A percentile compares a stretch with the other conserved stretches of the same genome.
Conservation (phyloP, 345 rosid genomes). For the Raphanus sativus region DNA sequence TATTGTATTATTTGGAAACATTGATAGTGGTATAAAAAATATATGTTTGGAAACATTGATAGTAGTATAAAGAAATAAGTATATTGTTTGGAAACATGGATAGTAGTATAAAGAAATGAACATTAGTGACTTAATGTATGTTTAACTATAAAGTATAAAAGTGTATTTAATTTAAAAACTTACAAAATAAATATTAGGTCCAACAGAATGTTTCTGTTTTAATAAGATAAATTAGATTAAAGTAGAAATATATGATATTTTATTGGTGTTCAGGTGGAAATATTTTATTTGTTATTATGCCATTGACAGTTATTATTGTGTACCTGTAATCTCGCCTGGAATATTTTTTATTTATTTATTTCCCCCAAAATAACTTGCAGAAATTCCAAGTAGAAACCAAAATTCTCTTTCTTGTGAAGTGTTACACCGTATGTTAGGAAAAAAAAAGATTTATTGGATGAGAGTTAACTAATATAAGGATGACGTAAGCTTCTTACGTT, state of each 20-base stretch:
- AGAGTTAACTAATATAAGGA: not conserved
- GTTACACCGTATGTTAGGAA: not conserved
- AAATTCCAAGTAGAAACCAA: not conserved
- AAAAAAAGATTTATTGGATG: not conserved
- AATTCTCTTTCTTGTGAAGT: conserved; percentile 8
- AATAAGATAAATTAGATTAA: not conserved
- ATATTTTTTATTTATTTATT: not conserved
- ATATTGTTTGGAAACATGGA: too few species aligned
- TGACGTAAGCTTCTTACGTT: not conserved
- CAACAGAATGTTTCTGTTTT: too few species aligned
- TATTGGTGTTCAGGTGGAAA: conserved; percentile 1
- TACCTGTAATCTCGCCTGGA: conserved; percentile 11
- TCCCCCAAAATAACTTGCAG: not conserved
- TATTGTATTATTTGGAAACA: too few species aligned
- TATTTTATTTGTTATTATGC: conserved; percentile 17
- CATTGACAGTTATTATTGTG: conserved; percentile 30
- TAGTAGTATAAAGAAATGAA: too few species aligned
- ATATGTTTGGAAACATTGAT: too few species aligned
- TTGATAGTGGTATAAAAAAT: too few species aligned
- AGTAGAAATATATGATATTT: conserved; percentile 6
- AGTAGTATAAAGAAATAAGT: too few species aligned
- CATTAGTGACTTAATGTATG: too few species aligned
- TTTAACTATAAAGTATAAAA: too few species aligned
- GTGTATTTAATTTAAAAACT: too few species aligned
- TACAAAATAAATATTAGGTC: too few species aligned